phyloP scores from a whole-genome alignment of 2,329 filamentous ascomycete species.

The Talaromyces pinophilus region DNA sequence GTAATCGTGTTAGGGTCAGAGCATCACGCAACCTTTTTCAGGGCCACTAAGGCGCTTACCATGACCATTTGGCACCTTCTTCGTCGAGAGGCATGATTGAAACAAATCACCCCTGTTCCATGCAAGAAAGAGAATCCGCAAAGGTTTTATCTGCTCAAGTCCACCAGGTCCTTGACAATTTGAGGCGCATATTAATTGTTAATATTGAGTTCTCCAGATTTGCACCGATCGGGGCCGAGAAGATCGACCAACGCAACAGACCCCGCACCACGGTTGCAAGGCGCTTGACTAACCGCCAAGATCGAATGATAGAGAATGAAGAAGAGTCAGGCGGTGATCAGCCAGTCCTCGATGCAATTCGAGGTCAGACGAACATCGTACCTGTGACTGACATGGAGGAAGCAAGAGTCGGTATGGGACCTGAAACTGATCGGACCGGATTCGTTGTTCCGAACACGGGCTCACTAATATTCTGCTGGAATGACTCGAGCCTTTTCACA shows the following conservation, averaged over 20 bases:
- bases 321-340: background rate
- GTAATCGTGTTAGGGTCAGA: background rate
- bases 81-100: constrained; percentile 47
- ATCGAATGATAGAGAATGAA: background rate
- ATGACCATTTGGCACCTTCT: constrained; percentile 50
- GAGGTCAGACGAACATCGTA: background rate
- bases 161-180: background rate
- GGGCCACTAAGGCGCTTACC: constrained; percentile 33
- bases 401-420: background rate
- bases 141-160: background rate
- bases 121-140: background rate
- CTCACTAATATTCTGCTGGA: background rate
- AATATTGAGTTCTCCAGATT: constrained; percentile 1
- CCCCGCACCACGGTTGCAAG: constrained; percentile 13
- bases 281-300: background rate
- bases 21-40: constrained; percentile 14
- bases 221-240: constrained; percentile 9
- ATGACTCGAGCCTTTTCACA: background rate
- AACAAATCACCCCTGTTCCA: background rate
- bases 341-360: background rate
- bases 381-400: background rate
- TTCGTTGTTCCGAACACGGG: constrained; percentile 5
- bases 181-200: background rate
- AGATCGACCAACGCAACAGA: constrained; percentile 4
- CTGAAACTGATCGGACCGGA: constrained; percentile 11